Evolutionary conservation across 768 basidiomycete species (phyloP), one percentile per base, ranked within the genome.

Genomic region (Coprinellus micaceus): DNA sequence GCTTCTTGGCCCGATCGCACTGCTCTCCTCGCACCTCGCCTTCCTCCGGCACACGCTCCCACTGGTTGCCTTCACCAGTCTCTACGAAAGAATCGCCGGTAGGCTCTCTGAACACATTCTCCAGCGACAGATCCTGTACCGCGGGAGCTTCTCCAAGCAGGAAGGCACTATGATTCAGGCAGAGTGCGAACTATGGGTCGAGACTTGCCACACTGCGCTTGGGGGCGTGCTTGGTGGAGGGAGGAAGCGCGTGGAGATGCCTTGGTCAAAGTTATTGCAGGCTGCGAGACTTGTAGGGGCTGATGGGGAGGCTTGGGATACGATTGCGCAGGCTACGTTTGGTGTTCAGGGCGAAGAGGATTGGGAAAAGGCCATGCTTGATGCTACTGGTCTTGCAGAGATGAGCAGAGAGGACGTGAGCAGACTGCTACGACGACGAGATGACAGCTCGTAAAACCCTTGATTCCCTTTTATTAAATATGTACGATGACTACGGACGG

Each of bases 131-230:
- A 84, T 97, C 53, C 68, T 88, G 37, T 90, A 89, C 65, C 85
- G 91, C 41, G 86, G 91, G 0, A 82, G 82, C 58, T 80, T 94
- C 54, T 76, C 79, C 29, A 68, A 78, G 2, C 64, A 68, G 7
- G 87, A 91, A 53, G 90, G 87, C 4, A 78, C 76, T 57, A 71
- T 74, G 21, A 77, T 96, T 21, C 75, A 75, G 21, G 80, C 81
- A 1, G 94, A 98, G 69, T 84, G 83, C 74, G 80, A 85, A 64
- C 77, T 92, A 47, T 94, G 94, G 94, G 78, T 87, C 4, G 88
- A 91, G 70, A 88, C 89, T 6, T 90, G 85, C 57, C 80, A 82
- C 25, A 70, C 74, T 21, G 86, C 84, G 2, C 70, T 93, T 37
- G 73, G 69, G 43, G 78, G 72, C 11, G 67, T 69, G 37, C 70